A percentile compares a stretch with the other conserved stretches of the same genome.
Conservation (phyloP, 805 yeast genomes). For the Saccharomycopsis vini region DNA sequence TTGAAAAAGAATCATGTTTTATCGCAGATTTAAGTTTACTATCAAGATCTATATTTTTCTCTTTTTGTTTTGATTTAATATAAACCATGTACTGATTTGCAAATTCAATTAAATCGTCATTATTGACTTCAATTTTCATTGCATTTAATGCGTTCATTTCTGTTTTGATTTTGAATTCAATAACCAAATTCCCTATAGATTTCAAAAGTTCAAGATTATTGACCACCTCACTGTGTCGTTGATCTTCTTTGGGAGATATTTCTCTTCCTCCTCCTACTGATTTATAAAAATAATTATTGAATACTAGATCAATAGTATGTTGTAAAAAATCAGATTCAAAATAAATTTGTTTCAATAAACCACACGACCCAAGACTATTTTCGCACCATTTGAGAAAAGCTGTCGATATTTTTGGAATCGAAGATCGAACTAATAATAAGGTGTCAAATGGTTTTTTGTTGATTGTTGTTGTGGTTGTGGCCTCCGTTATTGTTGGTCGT, state of each 20-base stretch:
- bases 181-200: conserved; percentile 59
- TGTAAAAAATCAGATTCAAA: not conserved
- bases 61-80: too few relatives aligned
- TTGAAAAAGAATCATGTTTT: not conserved
- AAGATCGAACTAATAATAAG: conserved; percentile 5
- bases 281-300: too few relatives aligned
- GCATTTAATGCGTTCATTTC: not conserved
- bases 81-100: too few relatives aligned
- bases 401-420: not conserved
- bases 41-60: too few relatives aligned
- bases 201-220: conserved; percentile 33
- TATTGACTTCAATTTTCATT: not conserved
- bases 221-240: too few relatives aligned
- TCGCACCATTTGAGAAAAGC: conserved; percentile 12
- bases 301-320: not conserved
- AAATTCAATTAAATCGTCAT: conserved; percentile 3
- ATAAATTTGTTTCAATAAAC: conserved; percentile 3
- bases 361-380: conserved; percentile 3
- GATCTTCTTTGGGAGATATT: too few relatives aligned
- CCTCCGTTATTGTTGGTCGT: not conserved
- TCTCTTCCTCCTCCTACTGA: too few relatives aligned
- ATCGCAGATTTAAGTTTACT: not conserved
- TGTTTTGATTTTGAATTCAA: conserved; percentile 35
- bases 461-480: not conserved
- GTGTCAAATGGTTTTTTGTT: conserved; percentile 2